Evolutionary conservation across 768 basidiomycete species (phyloP).

Genomic region (Tricholoma flavovirens): DNA sequence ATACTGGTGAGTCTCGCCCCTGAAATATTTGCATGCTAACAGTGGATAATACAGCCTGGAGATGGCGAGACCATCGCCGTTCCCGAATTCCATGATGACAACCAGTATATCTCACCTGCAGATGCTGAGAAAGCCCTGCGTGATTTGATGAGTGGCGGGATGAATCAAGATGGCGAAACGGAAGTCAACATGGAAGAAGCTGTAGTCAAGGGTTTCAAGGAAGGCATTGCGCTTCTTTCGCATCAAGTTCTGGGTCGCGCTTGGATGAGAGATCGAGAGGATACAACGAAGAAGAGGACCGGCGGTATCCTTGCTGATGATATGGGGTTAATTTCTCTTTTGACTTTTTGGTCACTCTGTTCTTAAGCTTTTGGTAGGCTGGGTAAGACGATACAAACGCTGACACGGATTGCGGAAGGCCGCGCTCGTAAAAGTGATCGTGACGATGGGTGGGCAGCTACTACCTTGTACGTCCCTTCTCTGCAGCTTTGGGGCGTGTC

Average conservation of each 20-base stretch:
- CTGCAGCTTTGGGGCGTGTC: background rate
- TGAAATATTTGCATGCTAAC: background rate
- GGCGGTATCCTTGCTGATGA: constrained; percentile 94
- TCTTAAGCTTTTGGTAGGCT: constrained; percentile 36
- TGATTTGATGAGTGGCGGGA: constrained; percentile 66
- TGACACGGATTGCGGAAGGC: constrained; percentile 83
- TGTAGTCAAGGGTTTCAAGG: constrained; percentile 70
- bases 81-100: constrained; percentile 22
- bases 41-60: constrained; percentile 5
- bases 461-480: constrained; percentile 54
- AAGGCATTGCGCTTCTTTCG: constrained; percentile 65
- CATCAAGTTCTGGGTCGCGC: constrained; percentile 82
- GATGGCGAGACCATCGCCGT: constrained; percentile 29
- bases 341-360: background rate
- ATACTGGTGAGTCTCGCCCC: background rate
- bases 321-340: constrained; percentile 55
- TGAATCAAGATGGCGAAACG: constrained; percentile 50
- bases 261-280: constrained; percentile 88
- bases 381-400: constrained; percentile 88
- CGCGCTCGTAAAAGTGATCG: constrained; percentile 63
- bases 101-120: constrained; percentile 29
- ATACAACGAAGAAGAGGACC: constrained; percentile 52
- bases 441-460: constrained; percentile 62
- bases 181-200: constrained; percentile 64
- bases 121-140: constrained; percentile 77